Evolutionary conservation across 2,329 filamentous ascomycete species (phyloP), one percentile per base, ranked within the genome.

Genomic region (Grosmannia serpens): DNA sequence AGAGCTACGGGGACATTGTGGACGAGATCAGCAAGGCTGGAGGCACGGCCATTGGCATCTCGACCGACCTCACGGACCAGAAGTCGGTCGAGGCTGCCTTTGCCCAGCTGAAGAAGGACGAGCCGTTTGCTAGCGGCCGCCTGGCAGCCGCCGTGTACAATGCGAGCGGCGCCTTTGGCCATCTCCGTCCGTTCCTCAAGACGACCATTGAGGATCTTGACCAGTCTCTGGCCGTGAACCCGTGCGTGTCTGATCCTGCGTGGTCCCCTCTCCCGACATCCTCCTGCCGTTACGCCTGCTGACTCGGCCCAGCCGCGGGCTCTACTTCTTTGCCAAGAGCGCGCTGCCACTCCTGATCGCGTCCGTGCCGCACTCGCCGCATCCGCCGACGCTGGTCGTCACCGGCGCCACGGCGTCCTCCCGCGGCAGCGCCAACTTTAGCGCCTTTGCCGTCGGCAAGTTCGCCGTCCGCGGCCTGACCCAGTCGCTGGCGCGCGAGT

Each of bases 371-470:
- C 72, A 74, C 50, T 70, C 80, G 0, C 75, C 79, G 35, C 72
- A 89, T 67, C 88, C 90, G 5, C 90, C 90, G 0, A 86, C 87
- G 0, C 75, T 96, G 24, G 86, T 96, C 66, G 88, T 95, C 71
- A 95, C 91, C 0, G 91, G 91, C 35, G 90, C 91, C 0, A 95
- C 91, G 0, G 91, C 89, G 0, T 89, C 86, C 0, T 64, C 92
- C 22, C 87, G 85, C 65, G 88, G 87, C 4, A 86, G 83, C 13
- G 84, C 88, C 0, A 74, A 76, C 15, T 87, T 90, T 70, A 75
- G 83, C 1, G 74, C 80, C 9, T 95, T 96, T 67, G 86, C 89
- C 0, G 82, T 84, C 2, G 87, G 86, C 31, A 95, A 95, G 69
- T 95, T 90, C 69, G 89, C 88, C 4, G 74, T 87, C 64, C 79